Evolutionary conservation across 768 basidiomycete species (phyloP).

Genomic region (Lactifluus hygrophoroides): DNA sequence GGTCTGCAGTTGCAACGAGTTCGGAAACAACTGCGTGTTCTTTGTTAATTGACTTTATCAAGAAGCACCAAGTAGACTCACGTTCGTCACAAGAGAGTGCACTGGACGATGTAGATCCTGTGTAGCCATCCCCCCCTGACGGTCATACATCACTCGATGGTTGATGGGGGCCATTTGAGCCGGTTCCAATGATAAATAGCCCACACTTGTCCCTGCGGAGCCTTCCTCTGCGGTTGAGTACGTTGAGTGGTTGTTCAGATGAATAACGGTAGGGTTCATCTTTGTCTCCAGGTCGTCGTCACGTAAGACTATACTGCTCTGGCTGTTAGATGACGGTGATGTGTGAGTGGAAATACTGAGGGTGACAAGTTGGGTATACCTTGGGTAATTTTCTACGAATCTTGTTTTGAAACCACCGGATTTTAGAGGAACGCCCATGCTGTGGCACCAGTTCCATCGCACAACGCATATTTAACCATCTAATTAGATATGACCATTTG

Average conservation of each 20-base stretch:
- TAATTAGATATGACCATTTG: background rate
- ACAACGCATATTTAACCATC: background rate
- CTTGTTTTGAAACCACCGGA: background rate
- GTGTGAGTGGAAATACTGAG: background rate
- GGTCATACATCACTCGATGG: background rate
- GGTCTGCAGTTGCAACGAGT: background rate
- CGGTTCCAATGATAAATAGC: background rate
- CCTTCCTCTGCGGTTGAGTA: background rate
- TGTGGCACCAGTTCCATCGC: constrained; percentile 4
- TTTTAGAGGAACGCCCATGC: background rate
- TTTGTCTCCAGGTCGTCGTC: background rate
- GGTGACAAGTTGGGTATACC: background rate
- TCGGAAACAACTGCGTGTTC: background rate
- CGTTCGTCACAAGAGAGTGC: background rate
- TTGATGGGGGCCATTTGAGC: background rate
- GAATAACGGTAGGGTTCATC: background rate
- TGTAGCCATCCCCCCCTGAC: background rate
- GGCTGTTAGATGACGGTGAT: background rate
- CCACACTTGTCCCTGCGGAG: background rate
- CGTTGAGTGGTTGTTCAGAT: background rate
- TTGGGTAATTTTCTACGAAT: background rate
- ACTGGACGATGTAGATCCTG: background rate
- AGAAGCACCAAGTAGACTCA: background rate
- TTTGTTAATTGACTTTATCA: background rate
- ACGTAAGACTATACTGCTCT: background rate